Conservation (phyloP, 495 filamentous ascomycete genomes). For the Hypoxylon cercidicola region DNA sequence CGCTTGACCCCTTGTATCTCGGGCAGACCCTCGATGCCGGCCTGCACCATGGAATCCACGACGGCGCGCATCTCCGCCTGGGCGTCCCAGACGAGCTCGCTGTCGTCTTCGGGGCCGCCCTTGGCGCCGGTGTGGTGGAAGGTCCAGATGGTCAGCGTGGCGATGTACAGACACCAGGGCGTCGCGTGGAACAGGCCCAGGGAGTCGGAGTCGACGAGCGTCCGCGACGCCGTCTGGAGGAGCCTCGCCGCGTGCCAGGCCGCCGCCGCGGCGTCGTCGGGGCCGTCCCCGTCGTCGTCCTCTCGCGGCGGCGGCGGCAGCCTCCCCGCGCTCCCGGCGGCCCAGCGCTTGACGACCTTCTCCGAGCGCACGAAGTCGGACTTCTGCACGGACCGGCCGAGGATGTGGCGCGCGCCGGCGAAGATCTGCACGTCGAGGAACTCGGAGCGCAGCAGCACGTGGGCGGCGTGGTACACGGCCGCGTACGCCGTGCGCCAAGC, state of each 20-base stretch:
- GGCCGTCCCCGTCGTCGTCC: slow-evolving; percentile 3
- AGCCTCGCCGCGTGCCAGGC: slow-evolving; percentile 61
- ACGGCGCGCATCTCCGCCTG: slow-evolving; percentile 53
- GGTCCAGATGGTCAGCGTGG: slow-evolving; percentile 63
- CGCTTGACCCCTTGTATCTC: slow-evolving; percentile 43
- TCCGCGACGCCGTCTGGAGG: slow-evolving; percentile 57
- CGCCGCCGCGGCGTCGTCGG: slow-evolving; percentile 43
- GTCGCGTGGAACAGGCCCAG: slow-evolving; percentile 65
- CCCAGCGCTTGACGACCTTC: slow-evolving; percentile 56
- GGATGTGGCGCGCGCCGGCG: slow-evolving; percentile 63
- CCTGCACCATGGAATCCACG: slow-evolving; percentile 46
- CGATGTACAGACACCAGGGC: slow-evolving; percentile 67
- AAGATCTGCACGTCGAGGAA: slow-evolving; percentile 66
- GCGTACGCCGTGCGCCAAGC: slow-evolving; percentile 54
- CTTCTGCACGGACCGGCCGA: slow-evolving; percentile 57
- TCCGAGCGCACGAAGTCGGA: slow-evolving; percentile 59
- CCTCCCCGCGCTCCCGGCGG: slow-evolving; percentile 23
- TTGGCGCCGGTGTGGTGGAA: slow-evolving; percentile 51
- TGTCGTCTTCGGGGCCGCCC: slow-evolving; percentile 39
- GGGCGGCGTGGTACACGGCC: slow-evolving; percentile 62
- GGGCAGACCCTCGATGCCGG: slow-evolving; percentile 37
- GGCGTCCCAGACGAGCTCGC: slow-evolving; percentile 55
- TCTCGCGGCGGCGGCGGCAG: not conserved
- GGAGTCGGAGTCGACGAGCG: slow-evolving; percentile 61
- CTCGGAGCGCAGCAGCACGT: slow-evolving; percentile 62